Base-by-base conservation (phyloP, 1,284 basidiomycete genomes). In the Naganishia sp. region DNA sequence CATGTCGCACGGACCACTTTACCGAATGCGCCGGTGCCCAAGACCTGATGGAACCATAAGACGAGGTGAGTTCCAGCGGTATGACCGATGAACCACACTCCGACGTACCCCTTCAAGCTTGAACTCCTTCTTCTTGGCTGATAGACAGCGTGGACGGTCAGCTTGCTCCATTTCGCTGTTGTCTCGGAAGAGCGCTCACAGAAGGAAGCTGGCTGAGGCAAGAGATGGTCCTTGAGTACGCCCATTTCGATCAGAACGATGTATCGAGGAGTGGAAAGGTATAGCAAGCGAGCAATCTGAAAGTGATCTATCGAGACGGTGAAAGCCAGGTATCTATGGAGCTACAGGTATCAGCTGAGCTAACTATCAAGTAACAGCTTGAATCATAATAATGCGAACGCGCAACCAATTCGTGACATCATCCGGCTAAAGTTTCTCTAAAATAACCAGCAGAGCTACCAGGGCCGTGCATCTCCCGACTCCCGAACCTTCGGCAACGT, bases 1-100 rank as follows among this genome's bases (percentile, higher is more conserved):
- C 81, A 94, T 83, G 82, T 76, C 6, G 82, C 82, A 31, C 76
- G 73, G 2, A 92, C 83, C 57, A 94, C 92, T 77, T 90, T 90
- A 45, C 92, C 92, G 78, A 94, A 94, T 0, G 89, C 87, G 3
- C 92, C 92, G 49, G 84, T 84, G 6, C 92, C 92, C 2, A 94
- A 81, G 17, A 87, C 82, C 43, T 88, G 41, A 7, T 43, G 3
- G 2, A 39, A 31, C 4, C n/a, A 10, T 4, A 21, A n/a, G 1
- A 49, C 21, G 11, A 13, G 13, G 31, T 25, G 23, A n/a, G 18
- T 10, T 21, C 31, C 28, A 15, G 18, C 13, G n/a, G 32, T n/a
- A 46, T 9, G 51, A 52, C 7, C 28, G 51, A n/a, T 52, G 41
- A 23, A 39, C 35, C 35, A 1, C 32, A 21, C 21, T 18, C 6